A percentile compares a stretch with the other conserved stretches of the same genome.
phyloP scores from a whole-genome alignment of 192 early-diverging fungal genomes.

The Gigaspora rosea region DNA sequence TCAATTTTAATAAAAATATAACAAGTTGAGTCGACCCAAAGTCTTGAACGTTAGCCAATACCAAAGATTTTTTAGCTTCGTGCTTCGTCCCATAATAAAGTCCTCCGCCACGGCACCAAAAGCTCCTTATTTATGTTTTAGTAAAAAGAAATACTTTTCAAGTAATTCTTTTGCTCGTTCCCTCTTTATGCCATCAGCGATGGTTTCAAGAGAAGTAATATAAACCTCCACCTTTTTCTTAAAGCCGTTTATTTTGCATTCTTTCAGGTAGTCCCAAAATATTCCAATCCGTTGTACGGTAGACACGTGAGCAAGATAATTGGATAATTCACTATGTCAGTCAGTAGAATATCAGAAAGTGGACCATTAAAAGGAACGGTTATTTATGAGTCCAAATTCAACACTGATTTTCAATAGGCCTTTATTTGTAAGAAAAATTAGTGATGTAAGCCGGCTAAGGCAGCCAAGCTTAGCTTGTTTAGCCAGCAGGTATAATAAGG shows the following conservation, averaged over 20 bases:
- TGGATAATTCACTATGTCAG: too few species aligned
- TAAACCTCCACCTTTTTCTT: not conserved
- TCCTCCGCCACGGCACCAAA: constrained; percentile 9
- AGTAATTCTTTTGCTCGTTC: not conserved
- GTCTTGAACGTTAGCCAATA: constrained; percentile 10
- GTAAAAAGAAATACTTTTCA: not conserved
- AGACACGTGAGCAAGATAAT: too few species aligned
- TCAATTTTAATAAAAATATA: too few species aligned
- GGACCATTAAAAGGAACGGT: too few species aligned
- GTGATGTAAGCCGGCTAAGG: too few species aligned
- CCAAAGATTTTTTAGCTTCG: constrained; percentile 16
- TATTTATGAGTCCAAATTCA: too few species aligned
- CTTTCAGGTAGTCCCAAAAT: not conserved
- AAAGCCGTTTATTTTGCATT: not conserved
- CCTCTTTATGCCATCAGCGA: not conserved
- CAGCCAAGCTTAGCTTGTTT: too few species aligned
- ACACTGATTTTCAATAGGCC: too few species aligned
- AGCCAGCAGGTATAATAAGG: too few species aligned
- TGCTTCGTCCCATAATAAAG: not conserved
- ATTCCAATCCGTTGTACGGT: too few species aligned
- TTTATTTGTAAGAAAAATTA: too few species aligned
- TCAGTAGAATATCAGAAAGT: too few species aligned
- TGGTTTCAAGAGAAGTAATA: not conserved
- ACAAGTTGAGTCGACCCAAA: not conserved
- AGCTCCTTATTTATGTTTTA: not conserved